These are phyloP conservation scores for Trypanosomatidae sp. DNA, from an alignment of 208 protist species.

Conservation along the genomic window DNA sequence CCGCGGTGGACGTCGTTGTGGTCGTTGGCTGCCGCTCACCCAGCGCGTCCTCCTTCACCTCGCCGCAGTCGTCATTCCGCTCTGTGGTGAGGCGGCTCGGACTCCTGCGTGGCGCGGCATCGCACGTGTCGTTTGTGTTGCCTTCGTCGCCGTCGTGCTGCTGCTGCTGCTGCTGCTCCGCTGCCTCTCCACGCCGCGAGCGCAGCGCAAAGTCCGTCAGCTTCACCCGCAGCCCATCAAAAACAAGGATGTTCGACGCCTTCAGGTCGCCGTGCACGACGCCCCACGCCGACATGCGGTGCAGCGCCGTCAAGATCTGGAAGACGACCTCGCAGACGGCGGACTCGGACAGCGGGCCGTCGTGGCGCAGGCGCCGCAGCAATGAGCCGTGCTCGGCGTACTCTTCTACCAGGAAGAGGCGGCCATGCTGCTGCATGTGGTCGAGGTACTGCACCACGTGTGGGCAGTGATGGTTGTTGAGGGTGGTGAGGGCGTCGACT, in stretches of 20 bases:
- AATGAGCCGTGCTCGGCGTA: slow-evolving; percentile 74
- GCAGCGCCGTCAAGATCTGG: slow-evolving; percentile 22
- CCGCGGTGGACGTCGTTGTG: too few species aligned
- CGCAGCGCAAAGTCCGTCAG: slow-evolving; percentile 89
- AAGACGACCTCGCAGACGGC: slow-evolving; percentile 8
- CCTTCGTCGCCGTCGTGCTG: too few species aligned
- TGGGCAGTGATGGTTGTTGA: slow-evolving; percentile 37
- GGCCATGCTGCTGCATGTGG: slow-evolving; percentile 65
- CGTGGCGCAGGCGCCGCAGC: slow-evolving; percentile 30
- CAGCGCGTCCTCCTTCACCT: too few species aligned
- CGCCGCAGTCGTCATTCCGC: too few species aligned
- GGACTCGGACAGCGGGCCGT: slow-evolving; percentile 9
- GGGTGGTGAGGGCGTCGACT: slow-evolving; percentile 58
- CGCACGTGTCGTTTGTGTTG: too few species aligned
- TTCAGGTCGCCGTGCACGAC: slow-evolving; percentile 92
- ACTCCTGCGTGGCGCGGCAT: too few species aligned
- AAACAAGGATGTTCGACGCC: slow-evolving; percentile 81
- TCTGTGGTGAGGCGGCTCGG: too few species aligned
- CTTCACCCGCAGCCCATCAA: slow-evolving; percentile 63
- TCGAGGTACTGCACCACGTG: slow-evolving; percentile 83
- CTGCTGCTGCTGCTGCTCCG: too few species aligned
- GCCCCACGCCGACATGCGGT: slow-evolving; percentile 21
- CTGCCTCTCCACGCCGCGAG: too few species aligned
- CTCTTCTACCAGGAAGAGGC: slow-evolving; percentile 75
- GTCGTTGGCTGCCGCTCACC: too few species aligned